Evolutionary conservation across 805 yeast species (phyloP).

Genomic region (Cyberlindnera meyerae): DNA sequence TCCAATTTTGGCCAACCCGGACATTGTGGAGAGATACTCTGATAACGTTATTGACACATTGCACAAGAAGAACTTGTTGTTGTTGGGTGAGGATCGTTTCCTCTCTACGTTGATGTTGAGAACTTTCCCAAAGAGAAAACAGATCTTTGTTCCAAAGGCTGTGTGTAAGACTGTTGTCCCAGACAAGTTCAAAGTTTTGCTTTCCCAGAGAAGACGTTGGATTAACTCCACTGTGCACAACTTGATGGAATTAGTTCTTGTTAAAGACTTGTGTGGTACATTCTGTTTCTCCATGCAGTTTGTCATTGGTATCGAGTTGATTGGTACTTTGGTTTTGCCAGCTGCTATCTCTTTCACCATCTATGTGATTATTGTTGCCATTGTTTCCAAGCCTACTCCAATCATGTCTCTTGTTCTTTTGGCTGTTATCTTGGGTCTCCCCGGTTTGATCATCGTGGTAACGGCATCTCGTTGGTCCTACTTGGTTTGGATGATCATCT

Average conservation of each 20-base stretch:
- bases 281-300: conserved; percentile 95
- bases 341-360: conserved; percentile 81
- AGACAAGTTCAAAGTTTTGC: conserved; percentile 64
- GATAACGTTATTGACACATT: conserved; percentile 81
- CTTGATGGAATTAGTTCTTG: conserved; percentile 78
- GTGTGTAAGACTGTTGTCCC: conserved; percentile 93
- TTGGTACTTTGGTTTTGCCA: conserved; percentile 86
- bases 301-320: conserved; percentile 73
- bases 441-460: conserved; percentile 74
- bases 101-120: conserved; percentile 79
- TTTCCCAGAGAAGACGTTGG: conserved; percentile 96
- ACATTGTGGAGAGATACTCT: conserved; percentile 85
- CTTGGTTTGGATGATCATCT: conserved; percentile 72
- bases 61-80: conserved; percentile 78
- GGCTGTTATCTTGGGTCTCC: conserved; percentile 77
- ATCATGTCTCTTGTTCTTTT: conserved; percentile 68
- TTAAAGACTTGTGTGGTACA: conserved; percentile 87
- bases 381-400: conserved; percentile 72
- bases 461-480: conserved; percentile 75
- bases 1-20: conserved; percentile 88
- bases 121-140: conserved; percentile 87
- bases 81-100: conserved; percentile 88
- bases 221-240: conserved; percentile 93
- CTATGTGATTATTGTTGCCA: conserved; percentile 70
- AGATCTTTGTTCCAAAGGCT: conserved; percentile 82